Conservation (phyloP, 169 alveolate species). For the Prorocentrum cordatum region DNA sequence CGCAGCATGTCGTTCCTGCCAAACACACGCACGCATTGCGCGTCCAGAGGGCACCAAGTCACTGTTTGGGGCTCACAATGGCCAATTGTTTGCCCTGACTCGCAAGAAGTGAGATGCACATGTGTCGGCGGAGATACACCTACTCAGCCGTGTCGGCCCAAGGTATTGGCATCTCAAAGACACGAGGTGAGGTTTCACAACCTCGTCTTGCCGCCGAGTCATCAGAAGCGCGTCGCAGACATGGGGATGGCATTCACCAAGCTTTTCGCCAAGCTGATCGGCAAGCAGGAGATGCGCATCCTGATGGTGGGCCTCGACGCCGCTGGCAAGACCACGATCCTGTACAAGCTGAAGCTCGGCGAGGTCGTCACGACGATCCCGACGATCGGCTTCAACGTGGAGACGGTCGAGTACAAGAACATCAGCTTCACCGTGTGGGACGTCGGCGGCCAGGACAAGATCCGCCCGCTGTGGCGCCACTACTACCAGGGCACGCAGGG, state of each 20-base stretch:
- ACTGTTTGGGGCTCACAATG: too few species aligned
- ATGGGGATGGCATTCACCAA: constrained; percentile 84
- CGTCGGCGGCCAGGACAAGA: constrained; percentile 91
- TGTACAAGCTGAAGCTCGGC: constrained; percentile 87
- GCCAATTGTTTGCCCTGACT: too few species aligned
- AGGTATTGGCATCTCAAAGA: too few species aligned
- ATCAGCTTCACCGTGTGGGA: constrained; percentile 92
- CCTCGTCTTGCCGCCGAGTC: too few species aligned
- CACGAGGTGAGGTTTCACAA: too few species aligned
- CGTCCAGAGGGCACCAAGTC: too few species aligned
- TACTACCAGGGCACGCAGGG: constrained; percentile 91
- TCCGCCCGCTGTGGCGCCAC: constrained; percentile 94
- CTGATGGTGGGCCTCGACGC: constrained; percentile 94
- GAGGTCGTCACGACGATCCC: constrained; percentile 91
- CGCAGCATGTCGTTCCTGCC: too few species aligned
- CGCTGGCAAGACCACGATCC: constrained; percentile 96
- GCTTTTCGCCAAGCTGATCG: constrained; percentile 79
- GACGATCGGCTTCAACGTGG: constrained; percentile 92
- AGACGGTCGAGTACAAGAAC: constrained; percentile 88
- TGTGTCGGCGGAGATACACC: too few species aligned
- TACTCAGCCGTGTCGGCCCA: too few species aligned
- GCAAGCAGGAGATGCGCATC: constrained; percentile 87
- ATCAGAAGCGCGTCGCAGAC: too few species aligned
- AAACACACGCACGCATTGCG: too few species aligned
- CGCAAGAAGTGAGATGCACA: too few species aligned